These are phyloP conservation scores for Epichloe sibirici DNA, from an alignment of 2,329 filamentous ascomycete species.

Conservation along the genomic window DNA sequence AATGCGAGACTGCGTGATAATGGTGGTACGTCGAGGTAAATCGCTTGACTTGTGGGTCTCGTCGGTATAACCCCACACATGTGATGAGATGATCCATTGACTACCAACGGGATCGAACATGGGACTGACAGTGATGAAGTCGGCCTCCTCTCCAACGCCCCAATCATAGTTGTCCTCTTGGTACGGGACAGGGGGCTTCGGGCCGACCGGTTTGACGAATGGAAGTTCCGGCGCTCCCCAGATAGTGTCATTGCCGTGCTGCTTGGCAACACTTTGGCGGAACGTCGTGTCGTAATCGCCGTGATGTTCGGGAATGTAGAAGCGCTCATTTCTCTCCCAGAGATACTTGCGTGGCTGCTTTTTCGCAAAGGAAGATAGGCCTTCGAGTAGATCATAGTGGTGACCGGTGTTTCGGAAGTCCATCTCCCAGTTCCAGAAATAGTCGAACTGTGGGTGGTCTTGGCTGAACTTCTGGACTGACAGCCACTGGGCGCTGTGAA, in stretches of 20 bases:
- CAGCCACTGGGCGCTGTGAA: slow-evolving; percentile 55
- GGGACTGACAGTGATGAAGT: slow-evolving; percentile 63
- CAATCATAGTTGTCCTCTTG: slow-evolving; percentile 58
- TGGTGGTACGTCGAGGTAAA: slow-evolving; percentile 61
- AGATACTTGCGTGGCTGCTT: slow-evolving; percentile 58
- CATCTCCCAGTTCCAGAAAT: slow-evolving; percentile 81
- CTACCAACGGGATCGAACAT: slow-evolving; percentile 65
- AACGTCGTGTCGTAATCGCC: slow-evolving; percentile 57
- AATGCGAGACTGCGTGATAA: slow-evolving; percentile 63
- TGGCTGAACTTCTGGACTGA: slow-evolving; percentile 65
- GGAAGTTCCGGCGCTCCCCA: slow-evolving; percentile 55
- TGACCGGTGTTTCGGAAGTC: slow-evolving; percentile 70
- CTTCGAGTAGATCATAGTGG: slow-evolving; percentile 66
- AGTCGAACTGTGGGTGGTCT: slow-evolving; percentile 69
- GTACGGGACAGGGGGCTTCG: slow-evolving; percentile 48
- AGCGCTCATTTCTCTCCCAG: slow-evolving; percentile 63
- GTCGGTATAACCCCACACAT: slow-evolving; percentile 55
- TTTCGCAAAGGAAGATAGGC: slow-evolving; percentile 48
- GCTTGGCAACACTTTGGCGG: slow-evolving; percentile 46
- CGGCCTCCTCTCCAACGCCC: slow-evolving; percentile 66
- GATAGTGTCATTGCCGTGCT: slow-evolving; percentile 40
- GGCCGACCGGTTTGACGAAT: slow-evolving; percentile 49
- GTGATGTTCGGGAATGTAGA: slow-evolving; percentile 58
- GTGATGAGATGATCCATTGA: slow-evolving; percentile 58
- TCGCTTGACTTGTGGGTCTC: slow-evolving; percentile 35